phyloP scores from a whole-genome alignment of 2,329 filamentous ascomycete species.

The Aspergillus sp. region DNA sequence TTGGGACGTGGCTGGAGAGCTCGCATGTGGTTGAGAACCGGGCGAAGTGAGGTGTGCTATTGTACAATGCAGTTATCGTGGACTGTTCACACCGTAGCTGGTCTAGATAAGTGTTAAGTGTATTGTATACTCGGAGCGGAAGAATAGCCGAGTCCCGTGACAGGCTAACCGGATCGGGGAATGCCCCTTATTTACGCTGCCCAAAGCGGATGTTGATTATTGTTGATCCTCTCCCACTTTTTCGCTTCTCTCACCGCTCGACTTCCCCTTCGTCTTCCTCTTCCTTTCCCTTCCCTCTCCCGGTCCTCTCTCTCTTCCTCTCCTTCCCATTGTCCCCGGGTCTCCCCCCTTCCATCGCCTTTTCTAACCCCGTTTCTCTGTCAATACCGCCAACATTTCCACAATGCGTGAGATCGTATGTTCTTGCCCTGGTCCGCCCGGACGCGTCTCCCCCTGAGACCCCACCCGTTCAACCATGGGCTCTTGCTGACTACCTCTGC shows the following conservation, averaged over 20 bases:
- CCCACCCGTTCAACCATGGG: conserved; percentile 21
- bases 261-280: conserved; percentile 10
- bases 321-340: background rate
- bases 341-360: conserved; percentile 2
- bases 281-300: conserved; percentile 7
- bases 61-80: too few relatives aligned
- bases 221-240: conserved; percentile 26
- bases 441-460: conserved; percentile 34
- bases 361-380: conserved; percentile 9
- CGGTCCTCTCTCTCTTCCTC: conserved; percentile 5
- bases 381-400: conserved; percentile 20
- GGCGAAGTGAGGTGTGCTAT: conserved; percentile 13
- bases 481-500: conserved; percentile 36
- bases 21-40: conserved; percentile 15
- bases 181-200: conserved; percentile 14
- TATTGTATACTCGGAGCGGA: conserved; percentile 4
- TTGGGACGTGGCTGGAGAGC: conserved; percentile 40
- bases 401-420: conserved; percentile 68
- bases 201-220: conserved; percentile 13
- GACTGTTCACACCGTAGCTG: too few relatives aligned
- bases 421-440: conserved; percentile 19
- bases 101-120: too few relatives aligned
- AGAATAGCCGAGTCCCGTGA: conserved; percentile 16
- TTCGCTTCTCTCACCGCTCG: conserved; percentile 21
- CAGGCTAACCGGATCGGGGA: conserved; percentile 3